Conservation (phyloP, 306 rosid species). For the Abrus precatorius region DNA sequence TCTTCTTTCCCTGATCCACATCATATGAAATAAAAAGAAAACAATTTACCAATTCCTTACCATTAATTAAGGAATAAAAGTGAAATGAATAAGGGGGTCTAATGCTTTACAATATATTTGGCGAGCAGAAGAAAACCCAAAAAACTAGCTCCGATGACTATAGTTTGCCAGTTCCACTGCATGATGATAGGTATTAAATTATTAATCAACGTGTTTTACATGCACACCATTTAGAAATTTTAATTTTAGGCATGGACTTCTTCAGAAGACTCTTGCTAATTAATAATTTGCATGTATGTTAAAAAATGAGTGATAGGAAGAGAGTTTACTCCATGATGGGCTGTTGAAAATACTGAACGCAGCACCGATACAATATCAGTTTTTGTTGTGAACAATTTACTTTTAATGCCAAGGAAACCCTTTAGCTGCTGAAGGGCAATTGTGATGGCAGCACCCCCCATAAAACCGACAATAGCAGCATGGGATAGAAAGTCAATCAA, state of each 20-base stretch:
- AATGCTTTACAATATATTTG: slow-evolving; percentile 77
- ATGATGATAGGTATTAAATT: slow-evolving; percentile 34
- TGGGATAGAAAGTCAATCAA: slow-evolving; percentile 96
- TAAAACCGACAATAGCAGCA: slow-evolving; percentile 97
- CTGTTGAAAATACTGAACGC: slow-evolving; percentile 69
- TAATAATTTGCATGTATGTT: slow-evolving; percentile 11
- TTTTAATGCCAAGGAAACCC: slow-evolving; percentile 87
- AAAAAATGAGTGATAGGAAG: slow-evolving; percentile 18
- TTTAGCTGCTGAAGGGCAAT: slow-evolving; percentile 97
- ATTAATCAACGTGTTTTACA: slow-evolving; percentile 37
- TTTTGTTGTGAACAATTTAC: slow-evolving; percentile 68
- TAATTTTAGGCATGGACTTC: background rate
- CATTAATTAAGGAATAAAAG: slow-evolving; percentile 6
- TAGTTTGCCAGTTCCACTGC: slow-evolving; percentile 99
- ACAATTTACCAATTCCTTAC: slow-evolving; percentile 20
- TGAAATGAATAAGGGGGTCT: slow-evolving; percentile 38
- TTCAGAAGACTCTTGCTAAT: background rate
- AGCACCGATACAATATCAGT: slow-evolving; percentile 79
- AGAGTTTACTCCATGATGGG: slow-evolving; percentile 80
- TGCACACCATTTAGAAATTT: background rate
- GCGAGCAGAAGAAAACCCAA: slow-evolving; percentile 74
- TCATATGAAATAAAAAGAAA: slow-evolving; percentile 50
- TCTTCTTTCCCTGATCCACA: slow-evolving; percentile 83
- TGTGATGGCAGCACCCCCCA: slow-evolving; percentile 99
- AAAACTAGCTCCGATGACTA: slow-evolving; percentile 76